These are phyloP conservation scores for Helichrysum umbraculigerum DNA, from an alignment of 129 eudicot species.

Conservation along the genomic window DNA sequence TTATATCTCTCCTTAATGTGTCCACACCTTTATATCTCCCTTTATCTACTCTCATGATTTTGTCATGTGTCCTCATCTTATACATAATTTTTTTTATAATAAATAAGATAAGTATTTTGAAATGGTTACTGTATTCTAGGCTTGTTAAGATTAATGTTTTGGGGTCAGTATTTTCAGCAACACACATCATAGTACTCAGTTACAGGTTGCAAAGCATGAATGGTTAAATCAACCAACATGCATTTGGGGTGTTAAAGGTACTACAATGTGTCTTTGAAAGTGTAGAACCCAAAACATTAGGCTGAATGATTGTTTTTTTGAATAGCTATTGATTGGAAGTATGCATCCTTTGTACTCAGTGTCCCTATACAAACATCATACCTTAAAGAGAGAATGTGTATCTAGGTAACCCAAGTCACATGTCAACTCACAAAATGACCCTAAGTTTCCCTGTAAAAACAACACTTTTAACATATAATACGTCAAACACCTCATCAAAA, in stretches of 20 bases:
- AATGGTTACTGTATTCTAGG: no score
- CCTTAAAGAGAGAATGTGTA: not conserved
- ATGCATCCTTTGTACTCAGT: not conserved
- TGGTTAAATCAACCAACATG: not conserved
- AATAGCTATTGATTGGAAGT: not conserved
- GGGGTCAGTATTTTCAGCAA: not conserved
- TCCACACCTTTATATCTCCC: no score
- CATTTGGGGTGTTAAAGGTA: not conserved
- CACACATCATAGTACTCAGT: not conserved
- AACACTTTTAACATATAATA: no score
- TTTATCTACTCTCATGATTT: not conserved
- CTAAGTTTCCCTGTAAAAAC: no score
- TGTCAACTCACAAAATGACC: not conserved
- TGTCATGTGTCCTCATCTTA: not conserved
- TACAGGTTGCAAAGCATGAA: not conserved
- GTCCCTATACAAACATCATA: not conserved
- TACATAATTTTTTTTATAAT: no score
- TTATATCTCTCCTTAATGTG: not conserved
- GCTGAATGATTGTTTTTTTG: not conserved
- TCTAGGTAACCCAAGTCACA: not conserved
- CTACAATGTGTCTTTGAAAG: not conserved
- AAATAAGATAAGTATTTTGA: no score
- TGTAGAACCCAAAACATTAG: not conserved
- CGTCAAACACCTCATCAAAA: no score
- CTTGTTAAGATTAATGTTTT: not conserved